These are phyloP conservation scores for Deuterostichococcus epilithicus DNA, from an alignment of 139 green algal genomes.

Conservation along the genomic window DNA sequence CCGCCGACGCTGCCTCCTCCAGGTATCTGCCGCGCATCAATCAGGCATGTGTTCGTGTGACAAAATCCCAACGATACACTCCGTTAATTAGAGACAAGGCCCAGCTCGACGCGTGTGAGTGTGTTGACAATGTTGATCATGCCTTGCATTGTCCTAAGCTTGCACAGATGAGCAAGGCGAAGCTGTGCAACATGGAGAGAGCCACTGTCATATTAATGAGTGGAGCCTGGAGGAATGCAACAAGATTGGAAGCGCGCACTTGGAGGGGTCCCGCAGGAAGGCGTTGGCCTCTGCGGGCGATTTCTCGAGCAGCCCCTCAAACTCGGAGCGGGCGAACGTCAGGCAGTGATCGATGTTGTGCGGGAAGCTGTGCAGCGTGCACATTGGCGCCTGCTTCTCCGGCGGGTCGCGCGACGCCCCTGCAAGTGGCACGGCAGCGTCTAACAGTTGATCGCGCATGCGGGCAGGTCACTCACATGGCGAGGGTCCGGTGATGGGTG, in stretches of 20 bases:
- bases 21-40: conserved; percentile 20
- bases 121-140: no score
- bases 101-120: no score
- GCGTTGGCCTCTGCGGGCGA: conserved; percentile 80
- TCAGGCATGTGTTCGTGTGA: not conserved
- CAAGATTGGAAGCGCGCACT: conserved; percentile 48
- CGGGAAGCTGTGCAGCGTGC: conserved; percentile 98
- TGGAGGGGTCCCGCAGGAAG: conserved; percentile 78
- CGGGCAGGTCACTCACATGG: no score
- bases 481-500: no score
- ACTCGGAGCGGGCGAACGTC: conserved; percentile 91
- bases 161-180: no score
- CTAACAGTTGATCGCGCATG: no score
- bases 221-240: no score
- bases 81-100: no score
- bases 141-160: no score
- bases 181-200: no score
- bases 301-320: conserved; percentile 96
- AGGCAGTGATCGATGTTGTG: conserved; percentile 99
- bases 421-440: conserved; percentile 7
- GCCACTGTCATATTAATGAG: no score
- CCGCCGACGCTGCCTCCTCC: conserved; percentile 8
- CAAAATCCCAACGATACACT: no score
- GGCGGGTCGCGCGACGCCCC: conserved; percentile 81
- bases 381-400: conserved; percentile 98